Percentiles rank a stretch among this genome's conserved stretches.
Conservation (phyloP, 2,329 filamentous ascomycete genomes). For the Trichophyton equinum region DNA sequence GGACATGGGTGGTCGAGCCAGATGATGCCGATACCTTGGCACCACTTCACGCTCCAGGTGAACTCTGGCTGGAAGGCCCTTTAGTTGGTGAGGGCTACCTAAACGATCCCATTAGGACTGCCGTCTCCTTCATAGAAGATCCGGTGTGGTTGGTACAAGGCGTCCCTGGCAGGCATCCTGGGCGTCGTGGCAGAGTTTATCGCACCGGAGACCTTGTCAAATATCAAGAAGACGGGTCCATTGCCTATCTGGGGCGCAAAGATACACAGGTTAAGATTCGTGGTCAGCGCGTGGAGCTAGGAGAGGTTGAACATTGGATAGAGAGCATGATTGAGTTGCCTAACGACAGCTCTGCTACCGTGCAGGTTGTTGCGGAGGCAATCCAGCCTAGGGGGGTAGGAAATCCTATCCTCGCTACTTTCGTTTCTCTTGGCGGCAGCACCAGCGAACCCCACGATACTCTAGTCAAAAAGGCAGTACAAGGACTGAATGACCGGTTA, state of each 20-base stretch:
- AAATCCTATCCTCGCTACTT: not conserved
- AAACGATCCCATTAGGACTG: constrained; percentile 26
- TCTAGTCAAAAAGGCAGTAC: not conserved
- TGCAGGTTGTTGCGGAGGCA: not conserved
- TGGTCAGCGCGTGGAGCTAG: constrained; percentile 3
- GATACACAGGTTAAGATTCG: constrained; percentile 5
- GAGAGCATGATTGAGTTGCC: not conserved
- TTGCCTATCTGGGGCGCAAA: constrained; percentile 12
- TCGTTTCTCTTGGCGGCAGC: not conserved
- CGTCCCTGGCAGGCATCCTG: constrained; percentile 10
- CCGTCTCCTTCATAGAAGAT: constrained; percentile 33
- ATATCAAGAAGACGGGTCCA: constrained; percentile 15
- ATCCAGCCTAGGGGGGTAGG: not conserved
- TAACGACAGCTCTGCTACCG: not conserved
- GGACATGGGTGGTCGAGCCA: constrained; percentile 26
- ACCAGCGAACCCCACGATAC: not conserved
- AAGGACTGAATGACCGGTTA: constrained; percentile 12
- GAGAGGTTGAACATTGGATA: constrained; percentile 1
- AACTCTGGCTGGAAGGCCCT: constrained; percentile 29
- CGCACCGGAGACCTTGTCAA: constrained; percentile 29
- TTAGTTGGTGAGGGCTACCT: constrained; percentile 31
- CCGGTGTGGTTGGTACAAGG: constrained; percentile 44
- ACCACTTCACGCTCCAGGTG: constrained; percentile 27
- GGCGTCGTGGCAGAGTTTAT: constrained; percentile 38
- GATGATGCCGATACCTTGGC: constrained; percentile 22